phyloP scores from a whole-genome alignment of 2,329 filamentous ascomycete species.

The Colletotrichum sp. region DNA sequence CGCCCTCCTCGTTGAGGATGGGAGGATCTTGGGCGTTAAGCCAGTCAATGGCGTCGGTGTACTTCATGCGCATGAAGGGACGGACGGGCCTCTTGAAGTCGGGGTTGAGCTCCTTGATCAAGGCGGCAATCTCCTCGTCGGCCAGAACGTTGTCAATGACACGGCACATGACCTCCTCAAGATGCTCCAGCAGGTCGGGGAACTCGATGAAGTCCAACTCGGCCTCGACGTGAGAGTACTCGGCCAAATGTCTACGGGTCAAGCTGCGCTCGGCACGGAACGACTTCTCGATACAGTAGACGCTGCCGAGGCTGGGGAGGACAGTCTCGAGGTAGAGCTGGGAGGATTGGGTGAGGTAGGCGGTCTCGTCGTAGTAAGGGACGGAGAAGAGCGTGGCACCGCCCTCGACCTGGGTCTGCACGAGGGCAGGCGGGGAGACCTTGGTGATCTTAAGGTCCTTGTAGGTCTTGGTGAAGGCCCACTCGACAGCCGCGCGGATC shows the following conservation, averaged over 20 bases:
- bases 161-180: slow-evolving; percentile 86
- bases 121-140: slow-evolving; percentile 73
- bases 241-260: slow-evolving; percentile 90
- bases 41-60: slow-evolving; percentile 94
- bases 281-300: slow-evolving; percentile 98
- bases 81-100: slow-evolving; percentile 80
- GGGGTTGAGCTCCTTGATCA: slow-evolving; percentile 89
- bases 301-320: slow-evolving; percentile 87
- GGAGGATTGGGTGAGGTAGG: slow-evolving; percentile 95
- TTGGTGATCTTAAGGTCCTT: slow-evolving; percentile 79
- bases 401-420: slow-evolving; percentile 94
- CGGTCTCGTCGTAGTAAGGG: slow-evolving; percentile 86
- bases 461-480: slow-evolving; percentile 81
- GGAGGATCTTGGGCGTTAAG: slow-evolving; percentile 78
- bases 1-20: slow-evolving; percentile 90
- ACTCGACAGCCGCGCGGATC: slow-evolving; percentile 80
- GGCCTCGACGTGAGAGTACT: slow-evolving; percentile 96
- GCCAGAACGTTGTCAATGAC: slow-evolving; percentile 80
- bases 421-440: slow-evolving; percentile 87
- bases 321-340: slow-evolving; percentile 98
- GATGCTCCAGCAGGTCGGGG: slow-evolving; percentile 82
- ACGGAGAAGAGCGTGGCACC: slow-evolving; percentile 90
- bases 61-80: slow-evolving; percentile 95
- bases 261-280: slow-evolving; percentile 98
- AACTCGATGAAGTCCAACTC: slow-evolving; percentile 97